Percentiles rank a stretch among this genome's conserved stretches.
These are phyloP conservation scores for Urochloa ruziziensis DNA, from an alignment of 176 grass and related monocot species.

Conservation along the genomic window DNA sequence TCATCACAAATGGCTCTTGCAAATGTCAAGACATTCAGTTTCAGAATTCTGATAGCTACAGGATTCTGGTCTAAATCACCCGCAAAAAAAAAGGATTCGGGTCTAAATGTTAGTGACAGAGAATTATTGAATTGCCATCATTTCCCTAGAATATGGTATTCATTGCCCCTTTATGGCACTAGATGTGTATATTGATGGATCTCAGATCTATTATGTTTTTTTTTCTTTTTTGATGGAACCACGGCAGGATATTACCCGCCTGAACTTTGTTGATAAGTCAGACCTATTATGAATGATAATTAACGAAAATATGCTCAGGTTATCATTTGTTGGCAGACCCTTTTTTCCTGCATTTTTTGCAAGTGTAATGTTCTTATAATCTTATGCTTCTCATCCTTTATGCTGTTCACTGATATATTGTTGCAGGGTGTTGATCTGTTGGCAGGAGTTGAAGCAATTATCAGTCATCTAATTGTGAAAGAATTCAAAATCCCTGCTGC, in stretches of 20 bases:
- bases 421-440: constrained; percentile 89
- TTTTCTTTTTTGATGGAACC: no score
- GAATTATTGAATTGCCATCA: background rate
- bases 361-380: background rate
- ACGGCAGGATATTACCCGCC: no score
- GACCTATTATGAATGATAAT: background rate
- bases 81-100: no score
- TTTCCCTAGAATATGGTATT: background rate
- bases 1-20: background rate
- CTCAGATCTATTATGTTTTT: background rate
- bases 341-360: background rate
- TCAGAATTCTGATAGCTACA: background rate
- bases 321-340: background rate
- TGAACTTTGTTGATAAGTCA: no score
- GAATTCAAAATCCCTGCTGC: constrained; percentile 92
- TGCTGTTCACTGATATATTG: background rate
- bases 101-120: background rate
- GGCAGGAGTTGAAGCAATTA: constrained; percentile 87
- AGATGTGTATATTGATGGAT: background rate
- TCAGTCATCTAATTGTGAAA: constrained; percentile 88
- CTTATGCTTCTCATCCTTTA: background rate
- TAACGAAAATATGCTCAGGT: background rate
- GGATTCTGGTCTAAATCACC: background rate
- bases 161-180: background rate
- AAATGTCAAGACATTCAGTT: background rate